phyloP scores from a whole-genome alignment of 2,329 filamentous ascomycete genomes.

The Penicillium sclerotiorum region DNA sequence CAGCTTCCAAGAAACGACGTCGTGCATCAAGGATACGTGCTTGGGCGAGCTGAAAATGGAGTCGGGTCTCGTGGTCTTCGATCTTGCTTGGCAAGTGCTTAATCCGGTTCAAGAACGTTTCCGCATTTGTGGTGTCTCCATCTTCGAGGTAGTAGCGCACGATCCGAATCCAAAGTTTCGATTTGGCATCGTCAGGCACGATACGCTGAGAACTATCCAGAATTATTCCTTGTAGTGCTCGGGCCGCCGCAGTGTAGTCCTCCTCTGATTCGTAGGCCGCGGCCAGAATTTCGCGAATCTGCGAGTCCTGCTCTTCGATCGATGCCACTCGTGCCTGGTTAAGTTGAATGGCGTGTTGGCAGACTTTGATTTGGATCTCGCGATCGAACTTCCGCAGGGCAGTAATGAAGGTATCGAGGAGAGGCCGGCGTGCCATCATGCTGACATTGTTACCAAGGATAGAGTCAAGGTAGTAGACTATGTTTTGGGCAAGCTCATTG shows the following conservation, averaged over 20 bases:
- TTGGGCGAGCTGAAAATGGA: conserved; percentile 89
- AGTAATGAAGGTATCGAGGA: conserved; percentile 71
- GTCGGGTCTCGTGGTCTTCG: conserved; percentile 69
- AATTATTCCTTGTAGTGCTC: conserved; percentile 77
- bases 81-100: conserved; percentile 86
- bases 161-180: conserved; percentile 87
- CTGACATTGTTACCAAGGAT: conserved; percentile 71
- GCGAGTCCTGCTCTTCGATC: conserved; percentile 82
- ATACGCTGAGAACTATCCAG: conserved; percentile 87
- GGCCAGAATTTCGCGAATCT: conserved; percentile 78
- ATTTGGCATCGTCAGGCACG: conserved; percentile 79
- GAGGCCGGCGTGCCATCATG: conserved; percentile 72
- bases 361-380: conserved; percentile 74
- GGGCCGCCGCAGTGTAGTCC: conserved; percentile 77
- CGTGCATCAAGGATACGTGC: conserved; percentile 92
- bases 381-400: conserved; percentile 55
- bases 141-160: conserved; percentile 92
- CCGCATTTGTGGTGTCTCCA: conserved; percentile 83
- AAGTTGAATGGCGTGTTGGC: conserved; percentile 69
- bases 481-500: conserved; percentile 59
- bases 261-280: conserved; percentile 81
- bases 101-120: conserved; percentile 88
- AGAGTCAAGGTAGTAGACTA: conserved; percentile 69
- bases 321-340: conserved; percentile 69
- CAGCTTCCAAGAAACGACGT: conserved; percentile 84